Percentiles rank a stretch among this genome's conserved stretches.
These are phyloP conservation scores for Leptoxyphium fumago DNA, from an alignment of 2,329 filamentous ascomycete genomes.

Conservation along the genomic window DNA sequence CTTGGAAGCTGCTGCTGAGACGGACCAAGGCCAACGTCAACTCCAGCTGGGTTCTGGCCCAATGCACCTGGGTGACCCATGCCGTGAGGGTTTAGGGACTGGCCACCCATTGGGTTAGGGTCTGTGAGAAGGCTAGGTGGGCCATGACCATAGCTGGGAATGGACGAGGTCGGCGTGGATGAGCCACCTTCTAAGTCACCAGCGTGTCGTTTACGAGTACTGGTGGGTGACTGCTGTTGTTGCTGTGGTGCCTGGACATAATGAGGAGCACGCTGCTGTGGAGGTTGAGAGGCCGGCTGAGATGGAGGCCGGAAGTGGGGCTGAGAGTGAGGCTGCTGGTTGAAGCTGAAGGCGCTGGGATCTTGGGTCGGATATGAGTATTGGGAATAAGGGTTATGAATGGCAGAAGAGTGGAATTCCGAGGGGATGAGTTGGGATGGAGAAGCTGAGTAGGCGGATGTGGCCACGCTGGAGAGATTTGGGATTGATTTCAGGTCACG, in stretches of 20 bases:
- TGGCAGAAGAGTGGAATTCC: slow-evolving; percentile 11
- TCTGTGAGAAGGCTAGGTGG: slow-evolving; percentile 13
- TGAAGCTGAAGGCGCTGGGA: slow-evolving; percentile 14
- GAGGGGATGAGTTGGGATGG: slow-evolving; percentile 22
- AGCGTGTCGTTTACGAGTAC: slow-evolving; percentile 22
- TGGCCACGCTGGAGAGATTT: slow-evolving; percentile 8
- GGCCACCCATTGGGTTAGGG: slow-evolving; percentile 5
- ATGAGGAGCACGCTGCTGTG: slow-evolving; percentile 18
- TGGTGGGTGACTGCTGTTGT: slow-evolving; percentile 17
- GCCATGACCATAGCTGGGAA: slow-evolving; percentile 12
- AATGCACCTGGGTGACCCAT: background rate
- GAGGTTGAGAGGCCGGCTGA: slow-evolving; percentile 11
- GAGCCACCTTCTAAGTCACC: slow-evolving; percentile 18
- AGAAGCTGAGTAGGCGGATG: slow-evolving; percentile 20
- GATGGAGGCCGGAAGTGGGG: slow-evolving; percentile 4
- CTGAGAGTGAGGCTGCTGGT: slow-evolving; percentile 12
- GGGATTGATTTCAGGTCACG: slow-evolving; percentile 27
- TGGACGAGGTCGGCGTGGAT: slow-evolving; percentile 16
- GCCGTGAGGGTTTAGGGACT: slow-evolving; percentile 5
- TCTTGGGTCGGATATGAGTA: slow-evolving; percentile 16
- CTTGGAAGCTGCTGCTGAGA: slow-evolving; percentile 14
- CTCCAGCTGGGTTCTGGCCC: background rate
- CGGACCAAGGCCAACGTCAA: slow-evolving; percentile 7
- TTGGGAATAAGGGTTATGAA: slow-evolving; percentile 17
- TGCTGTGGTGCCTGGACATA: slow-evolving; percentile 19